phyloP scores from a whole-genome alignment of 2,329 filamentous ascomycete genomes.

The Neopestalotiopsis sp. region DNA sequence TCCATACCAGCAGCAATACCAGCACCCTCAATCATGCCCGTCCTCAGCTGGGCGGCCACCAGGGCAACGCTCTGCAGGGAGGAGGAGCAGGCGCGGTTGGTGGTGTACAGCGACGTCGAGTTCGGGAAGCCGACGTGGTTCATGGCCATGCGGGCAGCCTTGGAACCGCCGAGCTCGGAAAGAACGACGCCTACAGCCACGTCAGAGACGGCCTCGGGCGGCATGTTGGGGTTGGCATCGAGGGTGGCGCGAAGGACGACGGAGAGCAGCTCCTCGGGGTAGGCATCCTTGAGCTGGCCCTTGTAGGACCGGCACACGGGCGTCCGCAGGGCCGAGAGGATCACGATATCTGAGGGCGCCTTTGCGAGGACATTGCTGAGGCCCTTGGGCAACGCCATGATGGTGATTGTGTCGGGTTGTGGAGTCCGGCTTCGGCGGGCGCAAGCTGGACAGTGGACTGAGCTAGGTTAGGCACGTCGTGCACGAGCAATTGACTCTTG shows the following conservation, averaged over 20 bases:
- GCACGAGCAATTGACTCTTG: not conserved
- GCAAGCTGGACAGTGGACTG: not conserved
- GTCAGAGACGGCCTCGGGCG: constrained; percentile 74
- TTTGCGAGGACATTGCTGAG: constrained; percentile 79
- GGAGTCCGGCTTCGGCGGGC: not conserved
- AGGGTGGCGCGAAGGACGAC: constrained; percentile 71
- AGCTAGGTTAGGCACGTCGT: not conserved
- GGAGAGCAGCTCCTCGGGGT: constrained; percentile 86
- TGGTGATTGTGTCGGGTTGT: constrained; percentile 19
- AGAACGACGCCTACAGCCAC: constrained; percentile 88
- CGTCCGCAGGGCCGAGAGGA: constrained; percentile 89
- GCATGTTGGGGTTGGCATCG: constrained; percentile 72
- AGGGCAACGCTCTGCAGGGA: constrained; percentile 78
- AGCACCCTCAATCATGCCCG: constrained; percentile 67
- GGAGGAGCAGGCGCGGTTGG: constrained; percentile 86
- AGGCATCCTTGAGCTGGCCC: constrained; percentile 83
- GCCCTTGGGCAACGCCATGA: constrained; percentile 65
- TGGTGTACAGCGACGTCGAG: constrained; percentile 78
- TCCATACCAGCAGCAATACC: constrained; percentile 93
- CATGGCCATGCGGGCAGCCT: constrained; percentile 89
- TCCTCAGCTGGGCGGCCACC: constrained; percentile 76
- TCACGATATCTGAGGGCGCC: constrained; percentile 80
- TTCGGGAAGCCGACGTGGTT: constrained; percentile 80
- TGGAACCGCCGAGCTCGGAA: constrained; percentile 86
- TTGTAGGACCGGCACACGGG: constrained; percentile 84